A percentile compares a stretch with the other conserved stretches of the same genome.
These are phyloP conservation scores for Candida mattraensis DNA, from an alignment of 805 yeast species.

Conservation along the genomic window DNA sequence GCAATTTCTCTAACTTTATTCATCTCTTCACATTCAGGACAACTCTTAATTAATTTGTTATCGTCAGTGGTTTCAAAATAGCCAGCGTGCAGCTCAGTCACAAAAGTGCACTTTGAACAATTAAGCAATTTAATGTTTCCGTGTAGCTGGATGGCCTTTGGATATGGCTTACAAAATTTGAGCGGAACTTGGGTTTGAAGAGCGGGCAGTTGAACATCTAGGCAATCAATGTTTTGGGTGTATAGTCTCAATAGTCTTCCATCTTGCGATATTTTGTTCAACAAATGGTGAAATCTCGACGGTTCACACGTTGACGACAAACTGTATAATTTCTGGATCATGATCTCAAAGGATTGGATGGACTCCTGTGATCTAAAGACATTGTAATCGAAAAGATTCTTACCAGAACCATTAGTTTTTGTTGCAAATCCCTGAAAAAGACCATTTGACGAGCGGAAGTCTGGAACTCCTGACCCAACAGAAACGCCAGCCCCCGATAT, in stretches of 20 bases:
- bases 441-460: conserved; percentile 72
- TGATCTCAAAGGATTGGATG: conserved; percentile 65
- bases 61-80: conserved; percentile 38
- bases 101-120: conserved; percentile 73
- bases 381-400: conserved; percentile 71
- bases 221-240: conserved; percentile 85
- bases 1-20: conserved; percentile 56
- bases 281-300: conserved; percentile 69
- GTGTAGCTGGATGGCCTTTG: conserved; percentile 75
- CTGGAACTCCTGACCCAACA: conserved; percentile 87
- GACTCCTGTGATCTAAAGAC: conserved; percentile 66
- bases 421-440: conserved; percentile 57
- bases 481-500: conserved; percentile 91
- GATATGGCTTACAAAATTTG: conserved; percentile 35
- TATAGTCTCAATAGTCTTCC: conserved; percentile 71
- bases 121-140: conserved; percentile 74
- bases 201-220: conserved; percentile 59
- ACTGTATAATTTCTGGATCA: conserved; percentile 62
- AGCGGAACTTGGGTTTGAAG: conserved; percentile 53
- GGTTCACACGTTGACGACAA: conserved; percentile 60
- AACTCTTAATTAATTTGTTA: conserved; percentile 41
- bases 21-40: conserved; percentile 64
- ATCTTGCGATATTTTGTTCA: conserved; percentile 58
- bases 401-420: conserved; percentile 45
- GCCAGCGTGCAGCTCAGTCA: conserved; percentile 51